phyloP scores from a whole-genome alignment of 148 eudicot species.

The Cornus controversa region DNA sequence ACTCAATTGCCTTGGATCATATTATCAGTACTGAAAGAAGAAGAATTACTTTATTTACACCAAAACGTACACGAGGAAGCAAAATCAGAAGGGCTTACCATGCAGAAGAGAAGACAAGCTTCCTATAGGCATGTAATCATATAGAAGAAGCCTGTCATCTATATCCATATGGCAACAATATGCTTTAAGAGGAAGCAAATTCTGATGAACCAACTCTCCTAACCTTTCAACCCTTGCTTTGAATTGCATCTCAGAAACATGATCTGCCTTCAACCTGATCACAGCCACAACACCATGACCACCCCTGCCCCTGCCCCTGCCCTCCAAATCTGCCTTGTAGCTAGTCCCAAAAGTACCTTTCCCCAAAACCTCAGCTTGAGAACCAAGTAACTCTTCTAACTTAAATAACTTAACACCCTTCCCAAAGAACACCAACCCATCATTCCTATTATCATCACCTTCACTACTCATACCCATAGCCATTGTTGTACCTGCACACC shows the following conservation, averaged over 20 bases:
- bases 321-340: background rate
- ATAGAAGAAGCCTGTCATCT: background rate
- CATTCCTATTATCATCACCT: background rate
- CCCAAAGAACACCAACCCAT: conserved; percentile 22
- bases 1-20: no score
- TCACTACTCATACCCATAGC: background rate
- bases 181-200: conserved; percentile 3
- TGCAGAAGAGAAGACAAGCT: background rate
- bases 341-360: background rate
- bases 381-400: background rate
- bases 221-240: background rate
- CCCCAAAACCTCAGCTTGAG: background rate
- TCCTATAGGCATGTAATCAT: background rate
- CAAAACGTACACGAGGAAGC: background rate
- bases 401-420: background rate
- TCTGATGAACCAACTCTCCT: background rate
- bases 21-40: no score
- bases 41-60: no score
- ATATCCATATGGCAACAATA: background rate
- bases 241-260: background rate
- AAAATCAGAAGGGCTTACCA: background rate
- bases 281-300: background rate
- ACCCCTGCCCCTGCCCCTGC: no score
- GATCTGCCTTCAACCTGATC: background rate
- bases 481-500: background rate